These are phyloP conservation scores for Saccharata proteae DNA, from an alignment of 2,329 filamentous ascomycete species.

Conservation along the genomic window DNA sequence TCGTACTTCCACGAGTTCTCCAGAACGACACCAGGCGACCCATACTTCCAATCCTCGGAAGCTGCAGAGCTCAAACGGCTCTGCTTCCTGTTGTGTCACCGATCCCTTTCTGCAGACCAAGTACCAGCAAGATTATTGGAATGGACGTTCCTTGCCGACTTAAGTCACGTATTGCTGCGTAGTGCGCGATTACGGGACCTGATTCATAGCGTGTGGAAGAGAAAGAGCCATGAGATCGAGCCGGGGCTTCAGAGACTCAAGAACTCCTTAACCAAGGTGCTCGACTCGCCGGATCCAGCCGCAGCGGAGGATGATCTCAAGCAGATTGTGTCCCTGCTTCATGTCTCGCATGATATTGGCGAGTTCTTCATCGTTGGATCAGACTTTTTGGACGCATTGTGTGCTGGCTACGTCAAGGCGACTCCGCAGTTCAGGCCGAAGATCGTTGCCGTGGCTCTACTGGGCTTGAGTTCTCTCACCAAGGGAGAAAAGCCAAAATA, in stretches of 20 bases:
- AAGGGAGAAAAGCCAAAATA: constrained; percentile 55
- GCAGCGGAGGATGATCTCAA: constrained; percentile 43
- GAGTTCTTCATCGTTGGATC: constrained; percentile 67
- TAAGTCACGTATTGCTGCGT: constrained; percentile 55
- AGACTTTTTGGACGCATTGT: constrained; percentile 72
- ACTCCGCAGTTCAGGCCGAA: constrained; percentile 51
- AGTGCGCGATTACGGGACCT: constrained; percentile 42
- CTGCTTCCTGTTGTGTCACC: constrained; percentile 51
- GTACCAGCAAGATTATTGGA: constrained; percentile 40
- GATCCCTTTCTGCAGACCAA: constrained; percentile 39
- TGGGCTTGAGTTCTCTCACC: constrained; percentile 60
- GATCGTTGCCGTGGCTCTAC: constrained; percentile 61
- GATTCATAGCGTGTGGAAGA: constrained; percentile 41
- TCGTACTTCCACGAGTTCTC: constrained; percentile 51
- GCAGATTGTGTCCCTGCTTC: constrained; percentile 51
- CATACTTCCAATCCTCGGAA: constrained; percentile 17
- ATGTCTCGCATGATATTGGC: constrained; percentile 44
- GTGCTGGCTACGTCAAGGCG: constrained; percentile 52
- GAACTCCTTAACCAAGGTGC: constrained; percentile 45
- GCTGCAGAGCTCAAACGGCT: constrained; percentile 45
- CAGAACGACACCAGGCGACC: constrained; percentile 15
- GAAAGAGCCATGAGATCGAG: constrained; percentile 39
- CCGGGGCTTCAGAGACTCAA: constrained; percentile 48
- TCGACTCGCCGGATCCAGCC: constrained; percentile 51
- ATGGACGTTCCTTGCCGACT: constrained; percentile 57